Conservation (phyloP, 2,329 filamentous ascomycete species). For the Venturiaceae sp. region DNA sequence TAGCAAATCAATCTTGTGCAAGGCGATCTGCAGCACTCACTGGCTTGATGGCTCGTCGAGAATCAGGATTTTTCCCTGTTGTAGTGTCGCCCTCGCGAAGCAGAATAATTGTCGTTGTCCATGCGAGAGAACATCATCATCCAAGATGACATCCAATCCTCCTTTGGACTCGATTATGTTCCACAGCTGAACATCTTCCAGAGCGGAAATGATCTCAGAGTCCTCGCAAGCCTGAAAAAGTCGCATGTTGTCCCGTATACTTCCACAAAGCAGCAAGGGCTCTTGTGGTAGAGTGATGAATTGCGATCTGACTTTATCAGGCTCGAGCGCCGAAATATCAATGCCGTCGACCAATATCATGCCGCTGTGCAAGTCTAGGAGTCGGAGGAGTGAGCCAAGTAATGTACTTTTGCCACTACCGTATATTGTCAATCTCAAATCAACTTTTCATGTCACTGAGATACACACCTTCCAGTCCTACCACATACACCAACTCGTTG, state of each 20-base stretch:
- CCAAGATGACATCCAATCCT: background rate
- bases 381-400: slow-evolving; percentile 37
- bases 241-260: background rate
- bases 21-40: no score
- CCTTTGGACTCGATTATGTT: background rate
- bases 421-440: no score
- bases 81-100: slow-evolving; percentile 1
- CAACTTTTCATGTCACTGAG: no score
- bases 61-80: slow-evolving; percentile 15
- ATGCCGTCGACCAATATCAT: slow-evolving; percentile 38
- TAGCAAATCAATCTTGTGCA: no score
- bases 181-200: background rate
- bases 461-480: slow-evolving; percentile 33
- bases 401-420: slow-evolving; percentile 44
- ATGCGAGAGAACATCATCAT: background rate
- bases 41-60: slow-evolving; percentile 6
- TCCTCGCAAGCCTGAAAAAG: background rate
- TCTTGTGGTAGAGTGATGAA: slow-evolving; percentile 21
- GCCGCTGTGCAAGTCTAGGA: slow-evolving; percentile 35
- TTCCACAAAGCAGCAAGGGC: background rate
- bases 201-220: background rate
- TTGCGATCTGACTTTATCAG: slow-evolving; percentile 23
- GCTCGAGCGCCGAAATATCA: slow-evolving; percentile 33
- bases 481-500: slow-evolving; percentile 44
- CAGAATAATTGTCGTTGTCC: background rate